Percentiles rank a stretch among this genome's conserved stretches.
phyloP scores from a whole-genome alignment of 2,329 filamentous ascomycete genomes.

The Talaromyces marneffei region DNA sequence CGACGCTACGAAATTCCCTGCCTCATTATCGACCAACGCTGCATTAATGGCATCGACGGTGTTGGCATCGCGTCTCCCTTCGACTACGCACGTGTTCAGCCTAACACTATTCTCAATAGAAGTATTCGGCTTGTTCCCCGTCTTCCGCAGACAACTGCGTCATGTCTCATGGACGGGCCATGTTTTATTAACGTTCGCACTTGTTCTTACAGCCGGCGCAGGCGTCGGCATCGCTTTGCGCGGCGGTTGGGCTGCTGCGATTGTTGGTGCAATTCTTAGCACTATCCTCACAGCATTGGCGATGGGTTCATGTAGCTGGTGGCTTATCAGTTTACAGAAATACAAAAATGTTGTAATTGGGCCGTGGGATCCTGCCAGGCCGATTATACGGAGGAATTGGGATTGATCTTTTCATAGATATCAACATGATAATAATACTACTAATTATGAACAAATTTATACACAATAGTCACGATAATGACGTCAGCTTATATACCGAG shows the following conservation, averaged over 20 bases:
- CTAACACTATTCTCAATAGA: slow-evolving; percentile 95
- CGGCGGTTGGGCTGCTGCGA: slow-evolving; percentile 49
- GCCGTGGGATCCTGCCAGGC: slow-evolving; percentile 93
- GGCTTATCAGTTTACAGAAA: slow-evolving; percentile 92
- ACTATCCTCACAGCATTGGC: slow-evolving; percentile 67
- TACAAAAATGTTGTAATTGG: slow-evolving; percentile 99
- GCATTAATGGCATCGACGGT: slow-evolving; percentile 95
- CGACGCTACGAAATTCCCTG: slow-evolving; percentile 47
- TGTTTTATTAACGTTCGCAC: slow-evolving; percentile 63
- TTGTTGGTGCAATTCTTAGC: slow-evolving; percentile 71
- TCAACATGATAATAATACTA: neutral
- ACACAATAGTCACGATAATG: neutral
- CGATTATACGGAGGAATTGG: slow-evolving; percentile 46
- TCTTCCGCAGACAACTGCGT: slow-evolving; percentile 83
- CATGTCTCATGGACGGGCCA: slow-evolving; percentile 79
- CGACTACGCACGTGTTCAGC: slow-evolving; percentile 89
- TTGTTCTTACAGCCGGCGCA: slow-evolving; percentile 74
- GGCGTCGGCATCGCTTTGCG: slow-evolving; percentile 62
- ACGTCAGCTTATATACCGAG: neutral
- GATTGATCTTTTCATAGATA: slow-evolving; percentile 23
- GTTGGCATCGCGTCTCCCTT: slow-evolving; percentile 79
- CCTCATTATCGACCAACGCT: slow-evolving; percentile 81
- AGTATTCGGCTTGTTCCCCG: slow-evolving; percentile 95
- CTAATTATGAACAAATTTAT: neutral
- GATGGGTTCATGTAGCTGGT: slow-evolving; percentile 95